phyloP scores from a whole-genome alignment of 2,329 filamentous ascomycete genomes.

The Phyllosticta paracitricarpa region DNA sequence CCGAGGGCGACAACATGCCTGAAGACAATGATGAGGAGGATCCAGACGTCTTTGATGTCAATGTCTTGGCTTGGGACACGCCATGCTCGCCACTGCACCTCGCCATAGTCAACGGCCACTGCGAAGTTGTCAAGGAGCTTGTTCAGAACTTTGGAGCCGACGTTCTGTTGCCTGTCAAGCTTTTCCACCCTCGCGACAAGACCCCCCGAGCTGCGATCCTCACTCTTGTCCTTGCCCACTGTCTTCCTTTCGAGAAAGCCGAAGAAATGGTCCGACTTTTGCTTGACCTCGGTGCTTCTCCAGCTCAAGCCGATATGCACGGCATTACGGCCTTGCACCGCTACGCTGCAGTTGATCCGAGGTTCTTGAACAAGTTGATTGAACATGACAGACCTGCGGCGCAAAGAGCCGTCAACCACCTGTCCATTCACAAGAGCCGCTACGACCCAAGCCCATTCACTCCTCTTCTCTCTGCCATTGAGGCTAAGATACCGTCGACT shows the following conservation, averaged over 20 bases:
- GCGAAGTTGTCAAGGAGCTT: constrained; percentile 57
- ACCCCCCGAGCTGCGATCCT: constrained; percentile 52
- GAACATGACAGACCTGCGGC: constrained; percentile 51
- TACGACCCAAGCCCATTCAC: constrained; percentile 32
- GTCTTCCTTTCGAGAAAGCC: constrained; percentile 53
- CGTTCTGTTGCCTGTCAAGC: constrained; percentile 63
- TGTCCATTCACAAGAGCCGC: constrained; percentile 34
- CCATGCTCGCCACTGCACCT: constrained; percentile 66
- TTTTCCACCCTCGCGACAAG: constrained; percentile 39
- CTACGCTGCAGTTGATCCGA: constrained; percentile 37
- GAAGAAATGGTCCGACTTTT: constrained; percentile 55
- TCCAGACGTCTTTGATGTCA: constrained; percentile 70
- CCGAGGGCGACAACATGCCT: constrained; percentile 33
- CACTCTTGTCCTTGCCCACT: constrained; percentile 57
- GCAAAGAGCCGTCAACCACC: constrained; percentile 56
- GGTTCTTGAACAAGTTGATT: constrained; percentile 33
- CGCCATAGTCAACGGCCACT: constrained; percentile 64
- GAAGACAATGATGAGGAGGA: constrained; percentile 52
- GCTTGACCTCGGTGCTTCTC: constrained; percentile 60
- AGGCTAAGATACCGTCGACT: constrained; percentile 41
- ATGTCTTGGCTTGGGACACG: constrained; percentile 71
- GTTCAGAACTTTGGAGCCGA: constrained; percentile 67
- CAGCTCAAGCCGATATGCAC: constrained; percentile 58
- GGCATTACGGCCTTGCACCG: constrained; percentile 58
- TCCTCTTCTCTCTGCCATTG: constrained; percentile 51